These are phyloP conservation scores for Penicillium flavigenum DNA, from an alignment of 495 filamentous ascomycete species.

Conservation along the genomic window DNA sequence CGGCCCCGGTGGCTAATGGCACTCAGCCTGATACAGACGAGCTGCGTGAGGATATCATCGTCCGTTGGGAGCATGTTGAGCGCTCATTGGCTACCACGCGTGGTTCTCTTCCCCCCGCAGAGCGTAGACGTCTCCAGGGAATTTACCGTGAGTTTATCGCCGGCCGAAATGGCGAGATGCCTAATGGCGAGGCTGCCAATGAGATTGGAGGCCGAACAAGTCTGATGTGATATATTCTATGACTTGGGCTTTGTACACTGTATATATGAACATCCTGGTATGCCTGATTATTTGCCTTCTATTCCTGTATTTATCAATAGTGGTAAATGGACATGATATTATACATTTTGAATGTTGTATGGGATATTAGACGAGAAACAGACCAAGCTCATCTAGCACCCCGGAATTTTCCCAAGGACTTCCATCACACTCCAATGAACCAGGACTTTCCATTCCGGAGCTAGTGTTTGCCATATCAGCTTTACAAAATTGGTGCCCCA, in stretches of 20 bases:
- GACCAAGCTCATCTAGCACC: not conserved
- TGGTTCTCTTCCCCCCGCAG: constrained; percentile 74
- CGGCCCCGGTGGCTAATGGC: constrained; percentile 31
- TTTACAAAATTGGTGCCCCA: too few relatives aligned
- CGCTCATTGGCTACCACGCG: constrained; percentile 75
- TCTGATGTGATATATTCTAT: constrained; percentile 67
- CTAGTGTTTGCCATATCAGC: too few relatives aligned
- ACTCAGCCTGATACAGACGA: constrained; percentile 29
- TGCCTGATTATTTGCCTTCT: not conserved
- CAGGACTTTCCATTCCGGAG: too few relatives aligned
- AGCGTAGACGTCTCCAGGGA: constrained; percentile 66
- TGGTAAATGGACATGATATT: not conserved
- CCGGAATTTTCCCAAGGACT: too few relatives aligned
- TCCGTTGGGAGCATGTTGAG: constrained; percentile 83
- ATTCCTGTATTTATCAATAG: constrained; percentile 12
- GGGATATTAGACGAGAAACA: not conserved
- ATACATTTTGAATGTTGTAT: not conserved
- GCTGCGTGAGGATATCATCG: constrained; percentile 68
- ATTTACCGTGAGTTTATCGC: constrained; percentile 94
- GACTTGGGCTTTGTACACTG: constrained; percentile 17
- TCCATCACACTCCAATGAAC: too few relatives aligned
- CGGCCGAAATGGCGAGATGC: constrained; percentile 91
- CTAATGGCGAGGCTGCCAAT: constrained; percentile 79
- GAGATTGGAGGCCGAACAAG: constrained; percentile 92
- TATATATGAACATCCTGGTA: constrained; percentile 21